These are phyloP conservation scores for Sarocladium brachiariae DNA, from an alignment of 2,329 filamentous ascomycete species.

Conservation along the genomic window DNA sequence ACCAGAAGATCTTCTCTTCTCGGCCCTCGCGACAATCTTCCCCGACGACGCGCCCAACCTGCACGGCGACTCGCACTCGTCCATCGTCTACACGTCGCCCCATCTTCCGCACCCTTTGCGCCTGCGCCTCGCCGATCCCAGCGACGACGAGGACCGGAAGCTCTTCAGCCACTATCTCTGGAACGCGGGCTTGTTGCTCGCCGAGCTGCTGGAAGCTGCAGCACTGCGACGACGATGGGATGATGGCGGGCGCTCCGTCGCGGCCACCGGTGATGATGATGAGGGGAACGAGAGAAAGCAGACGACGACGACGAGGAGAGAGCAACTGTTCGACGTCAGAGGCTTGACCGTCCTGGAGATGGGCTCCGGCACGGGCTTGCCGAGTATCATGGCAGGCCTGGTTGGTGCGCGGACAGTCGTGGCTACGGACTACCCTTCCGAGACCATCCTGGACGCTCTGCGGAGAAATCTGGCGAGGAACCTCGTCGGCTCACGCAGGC, in stretches of 20 bases:
- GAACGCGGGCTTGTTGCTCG: constrained; percentile 56
- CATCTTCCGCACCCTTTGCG: constrained; percentile 37
- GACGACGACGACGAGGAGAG: constrained; percentile 9
- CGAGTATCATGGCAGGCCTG: constrained; percentile 42
- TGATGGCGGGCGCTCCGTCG: no score
- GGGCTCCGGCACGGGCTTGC: constrained; percentile 57
- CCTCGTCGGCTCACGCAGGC: constrained; percentile 26
- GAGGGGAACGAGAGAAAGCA: no score
- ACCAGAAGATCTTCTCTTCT: constrained; percentile 54
- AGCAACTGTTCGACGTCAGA: constrained; percentile 36
- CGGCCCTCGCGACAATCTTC: constrained; percentile 57
- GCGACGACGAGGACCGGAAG: constrained; percentile 44
- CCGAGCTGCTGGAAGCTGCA: constrained; percentile 48
- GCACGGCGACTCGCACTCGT: constrained; percentile 55
- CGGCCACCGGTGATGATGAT: no score
- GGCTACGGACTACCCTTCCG: constrained; percentile 63
- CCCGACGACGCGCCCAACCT: constrained; percentile 59
- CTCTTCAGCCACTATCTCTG: constrained; percentile 69
- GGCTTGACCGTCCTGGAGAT: constrained; percentile 54
- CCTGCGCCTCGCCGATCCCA: constrained; percentile 40
- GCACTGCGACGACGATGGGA: no score
- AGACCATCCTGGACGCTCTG: constrained; percentile 52
- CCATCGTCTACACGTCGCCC: constrained; percentile 52
- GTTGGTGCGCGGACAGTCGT: constrained; percentile 43
- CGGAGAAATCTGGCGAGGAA: constrained; percentile 50